Conservation (phyloP, 2,329 filamentous ascomycete species). For the Exophiala sp. region DNA sequence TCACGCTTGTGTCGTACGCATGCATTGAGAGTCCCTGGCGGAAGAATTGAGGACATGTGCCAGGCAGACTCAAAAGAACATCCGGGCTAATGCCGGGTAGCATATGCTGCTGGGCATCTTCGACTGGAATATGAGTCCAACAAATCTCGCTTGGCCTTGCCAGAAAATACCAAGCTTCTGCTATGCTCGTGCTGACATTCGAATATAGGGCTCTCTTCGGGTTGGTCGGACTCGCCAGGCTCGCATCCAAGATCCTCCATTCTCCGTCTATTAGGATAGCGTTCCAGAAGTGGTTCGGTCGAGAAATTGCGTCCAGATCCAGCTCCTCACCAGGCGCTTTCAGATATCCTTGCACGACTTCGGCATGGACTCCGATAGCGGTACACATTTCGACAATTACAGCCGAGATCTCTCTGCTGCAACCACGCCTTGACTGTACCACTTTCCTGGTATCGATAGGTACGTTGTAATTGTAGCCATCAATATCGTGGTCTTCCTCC, state of each 20-base stretch:
- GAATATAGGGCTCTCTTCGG: constrained; percentile 77
- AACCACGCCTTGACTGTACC: constrained; percentile 78
- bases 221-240: constrained; percentile 85
- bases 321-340: constrained; percentile 82
- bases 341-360: constrained; percentile 83
- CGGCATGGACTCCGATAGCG: constrained; percentile 81
- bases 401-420: constrained; percentile 81
- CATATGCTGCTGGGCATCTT: constrained; percentile 86
- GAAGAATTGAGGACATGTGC: constrained; percentile 84
- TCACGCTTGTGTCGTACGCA: constrained; percentile 85
- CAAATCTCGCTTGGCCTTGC: constrained; percentile 81
- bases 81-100: constrained; percentile 84
- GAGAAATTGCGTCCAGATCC: constrained; percentile 77
- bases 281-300: constrained; percentile 97
- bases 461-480: constrained; percentile 32
- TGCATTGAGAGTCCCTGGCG: constrained; percentile 73
- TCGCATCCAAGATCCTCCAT: constrained; percentile 96
- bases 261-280: constrained; percentile 87
- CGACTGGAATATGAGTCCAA: constrained; percentile 90
- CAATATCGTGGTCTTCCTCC: constrained; percentile 91
- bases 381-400: constrained; percentile 91
- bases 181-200: constrained; percentile 62
- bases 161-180: constrained; percentile 94
- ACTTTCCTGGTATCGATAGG: constrained; percentile 73
- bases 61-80: constrained; percentile 78